Conservation (phyloP, 306 rosid species). For the Medicago ruthenica region DNA sequence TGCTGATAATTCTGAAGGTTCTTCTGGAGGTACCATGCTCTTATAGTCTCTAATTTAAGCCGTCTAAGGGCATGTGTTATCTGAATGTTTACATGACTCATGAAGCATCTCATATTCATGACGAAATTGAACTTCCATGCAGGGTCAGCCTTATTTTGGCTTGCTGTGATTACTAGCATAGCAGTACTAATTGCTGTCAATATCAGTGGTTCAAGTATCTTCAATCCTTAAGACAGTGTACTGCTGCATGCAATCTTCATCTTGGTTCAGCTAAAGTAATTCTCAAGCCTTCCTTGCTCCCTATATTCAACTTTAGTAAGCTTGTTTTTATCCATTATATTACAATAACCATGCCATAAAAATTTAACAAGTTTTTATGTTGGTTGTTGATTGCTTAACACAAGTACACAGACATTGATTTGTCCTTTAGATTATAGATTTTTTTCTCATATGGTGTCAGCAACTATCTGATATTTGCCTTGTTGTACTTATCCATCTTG, state of each 20-base stretch:
- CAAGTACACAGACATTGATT: too few species aligned
- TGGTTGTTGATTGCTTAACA: background rate
- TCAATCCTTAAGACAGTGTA: slow-evolving; percentile 73
- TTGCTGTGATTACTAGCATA: slow-evolving; percentile 76
- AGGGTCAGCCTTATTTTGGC: slow-evolving; percentile 83
- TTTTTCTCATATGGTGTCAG: too few species aligned
- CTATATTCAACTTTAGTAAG: slow-evolving; percentile 11
- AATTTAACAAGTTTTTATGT: background rate
- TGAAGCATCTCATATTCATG: slow-evolving; percentile 15
- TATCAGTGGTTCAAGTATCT: slow-evolving; percentile 81
- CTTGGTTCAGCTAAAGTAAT: slow-evolving; percentile 51
- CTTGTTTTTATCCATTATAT: slow-evolving; percentile 9
- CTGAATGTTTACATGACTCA: slow-evolving; percentile 23
- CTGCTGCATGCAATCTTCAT: slow-evolving; percentile 42
- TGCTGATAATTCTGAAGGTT: slow-evolving; percentile 54
- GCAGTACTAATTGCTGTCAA: slow-evolving; percentile 74
- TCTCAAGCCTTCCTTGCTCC: slow-evolving; percentile 31
- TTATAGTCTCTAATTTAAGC: background rate
- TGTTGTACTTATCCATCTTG: too few species aligned
- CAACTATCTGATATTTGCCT: too few species aligned
- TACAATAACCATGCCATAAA: slow-evolving; percentile 1
- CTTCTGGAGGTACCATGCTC: slow-evolving; percentile 63
- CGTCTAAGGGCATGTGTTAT: background rate
- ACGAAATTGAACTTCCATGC: slow-evolving; percentile 49
- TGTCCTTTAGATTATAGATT: too few species aligned